A percentile compares a stretch with the other conserved stretches of the same genome.
Evolutionary conservation across 1,139 yeast genomes (phyloP).

Genomic region (Scheffersomyces insectosa): DNA sequence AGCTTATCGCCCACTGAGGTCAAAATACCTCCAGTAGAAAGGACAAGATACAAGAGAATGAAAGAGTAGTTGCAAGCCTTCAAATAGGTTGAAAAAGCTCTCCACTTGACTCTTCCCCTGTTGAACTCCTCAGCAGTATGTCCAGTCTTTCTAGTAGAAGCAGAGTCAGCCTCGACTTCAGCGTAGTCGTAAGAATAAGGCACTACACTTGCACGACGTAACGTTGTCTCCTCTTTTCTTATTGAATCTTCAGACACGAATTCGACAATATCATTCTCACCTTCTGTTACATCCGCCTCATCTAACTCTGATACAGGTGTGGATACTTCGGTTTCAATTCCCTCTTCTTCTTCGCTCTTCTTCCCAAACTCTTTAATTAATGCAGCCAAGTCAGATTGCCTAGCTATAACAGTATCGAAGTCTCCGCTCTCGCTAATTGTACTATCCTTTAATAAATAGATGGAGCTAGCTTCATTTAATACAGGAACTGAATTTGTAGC

Average conservation of each 20-base stretch:
- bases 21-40: slow-evolving; percentile 16
- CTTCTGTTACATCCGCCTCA: background rate
- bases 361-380: slow-evolving; percentile 79
- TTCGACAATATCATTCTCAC: slow-evolving; percentile 11
- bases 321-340: background rate
- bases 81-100: slow-evolving; percentile 24
- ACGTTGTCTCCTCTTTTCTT: slow-evolving; percentile 4
- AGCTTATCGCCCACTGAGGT: slow-evolving; percentile 23
- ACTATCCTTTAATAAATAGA: slow-evolving; percentile 30
- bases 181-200: slow-evolving; percentile 22
- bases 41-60: slow-evolving; percentile 20
- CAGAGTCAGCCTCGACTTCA: slow-evolving; percentile 17
- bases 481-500: slow-evolving; percentile 32
- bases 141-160: slow-evolving; percentile 15
- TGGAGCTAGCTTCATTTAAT: slow-evolving; percentile 30
- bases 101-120: slow-evolving; percentile 25
- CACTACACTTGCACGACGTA: slow-evolving; percentile 21
- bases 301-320: background rate
- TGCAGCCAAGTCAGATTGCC: slow-evolving; percentile 18
- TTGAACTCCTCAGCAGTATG: slow-evolving; percentile 24
- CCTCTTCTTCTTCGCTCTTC: slow-evolving; percentile 25
- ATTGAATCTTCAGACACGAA: slow-evolving; percentile 10
- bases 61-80: slow-evolving; percentile 26
- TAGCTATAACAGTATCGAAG: slow-evolving; percentile 17
- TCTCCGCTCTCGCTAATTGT: slow-evolving; percentile 31